These are phyloP conservation scores for Melaleuca alternifolia DNA, from an alignment of 345 rosid species.

Conservation along the genomic window DNA sequence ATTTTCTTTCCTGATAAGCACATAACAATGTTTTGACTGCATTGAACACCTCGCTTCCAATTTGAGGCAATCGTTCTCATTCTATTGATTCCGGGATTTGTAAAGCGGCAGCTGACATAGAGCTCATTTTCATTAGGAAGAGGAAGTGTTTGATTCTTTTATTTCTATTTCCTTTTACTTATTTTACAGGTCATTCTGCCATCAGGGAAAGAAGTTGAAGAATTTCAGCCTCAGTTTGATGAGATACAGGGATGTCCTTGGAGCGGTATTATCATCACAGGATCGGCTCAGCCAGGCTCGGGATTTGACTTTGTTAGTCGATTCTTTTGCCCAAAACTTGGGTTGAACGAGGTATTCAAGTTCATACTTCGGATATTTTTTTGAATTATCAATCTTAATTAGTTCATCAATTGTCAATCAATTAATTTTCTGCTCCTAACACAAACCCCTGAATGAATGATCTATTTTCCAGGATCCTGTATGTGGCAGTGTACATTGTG, in stretches of 20 bases:
- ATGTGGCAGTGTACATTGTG: constrained; percentile 77
- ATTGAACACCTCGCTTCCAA: neutral
- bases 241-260: constrained; percentile 42
- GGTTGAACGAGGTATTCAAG: constrained; percentile 52
- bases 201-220: constrained; percentile 43
- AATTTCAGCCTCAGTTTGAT: constrained; percentile 39
- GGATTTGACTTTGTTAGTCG: constrained; percentile 62
- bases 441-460: neutral
- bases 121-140: neutral
- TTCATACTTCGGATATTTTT: neutral
- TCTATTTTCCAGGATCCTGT: constrained; percentile 55
- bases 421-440: neutral
- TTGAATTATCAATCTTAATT: neutral
- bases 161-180: neutral
- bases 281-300: constrained; percentile 38
- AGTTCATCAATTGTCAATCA: neutral
- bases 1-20: neutral
- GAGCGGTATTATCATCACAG: constrained; percentile 47
- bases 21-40: neutral
- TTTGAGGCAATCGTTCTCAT: neutral
- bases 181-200: constrained; percentile 48
- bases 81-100: neutral
- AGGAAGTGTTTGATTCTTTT: neutral
- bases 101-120: neutral
- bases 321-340: constrained; percentile 50